A percentile compares a stretch with the other conserved stretches of the same genome.
These are phyloP conservation scores for Phytophthora pseudosyringae DNA, from an alignment of 352 stramenopile species.

Conservation along the genomic window DNA sequence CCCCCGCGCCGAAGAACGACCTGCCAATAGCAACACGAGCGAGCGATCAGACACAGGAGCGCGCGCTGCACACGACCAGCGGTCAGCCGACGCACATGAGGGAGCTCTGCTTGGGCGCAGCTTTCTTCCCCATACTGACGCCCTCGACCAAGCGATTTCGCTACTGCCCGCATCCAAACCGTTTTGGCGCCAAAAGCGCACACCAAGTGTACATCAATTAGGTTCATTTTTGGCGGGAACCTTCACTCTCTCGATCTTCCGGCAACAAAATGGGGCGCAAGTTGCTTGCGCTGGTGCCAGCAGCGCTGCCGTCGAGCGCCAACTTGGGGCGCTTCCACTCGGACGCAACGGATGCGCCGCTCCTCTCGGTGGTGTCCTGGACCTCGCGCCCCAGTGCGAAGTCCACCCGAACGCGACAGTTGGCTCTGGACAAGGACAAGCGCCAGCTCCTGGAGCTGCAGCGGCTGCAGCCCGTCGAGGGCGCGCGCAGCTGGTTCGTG, in stretches of 20 bases:
- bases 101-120: slow-evolving; percentile 54
- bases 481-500: slow-evolving; percentile 79
- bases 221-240: slow-evolving; percentile 26
- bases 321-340: slow-evolving; percentile 71
- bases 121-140: slow-evolving; percentile 41
- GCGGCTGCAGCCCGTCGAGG: slow-evolving; percentile 64
- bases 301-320: slow-evolving; percentile 33
- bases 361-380: slow-evolving; percentile 64
- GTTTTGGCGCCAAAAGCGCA: slow-evolving; percentile 5
- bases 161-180: slow-evolving; percentile 10
- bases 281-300: slow-evolving; percentile 56
- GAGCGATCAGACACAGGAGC: neutral
- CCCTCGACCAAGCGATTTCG: neutral
- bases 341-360: slow-evolving; percentile 57
- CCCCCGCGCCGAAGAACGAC: slow-evolving; percentile 62
- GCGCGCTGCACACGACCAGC: neutral
- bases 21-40: slow-evolving; percentile 14
- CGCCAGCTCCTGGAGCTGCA: slow-evolving; percentile 67
- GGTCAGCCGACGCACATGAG: slow-evolving; percentile 63
- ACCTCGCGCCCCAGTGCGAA: slow-evolving; percentile 23
- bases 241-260: slow-evolving; percentile 17
- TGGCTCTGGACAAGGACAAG: slow-evolving; percentile 50
- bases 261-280: slow-evolving; percentile 50
- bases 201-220: slow-evolving; percentile 5
- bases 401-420: slow-evolving; percentile 51